Base-by-base conservation (phyloP, 2,329 filamentous ascomycete species). In the Zymoseptoria crescenta region DNA sequence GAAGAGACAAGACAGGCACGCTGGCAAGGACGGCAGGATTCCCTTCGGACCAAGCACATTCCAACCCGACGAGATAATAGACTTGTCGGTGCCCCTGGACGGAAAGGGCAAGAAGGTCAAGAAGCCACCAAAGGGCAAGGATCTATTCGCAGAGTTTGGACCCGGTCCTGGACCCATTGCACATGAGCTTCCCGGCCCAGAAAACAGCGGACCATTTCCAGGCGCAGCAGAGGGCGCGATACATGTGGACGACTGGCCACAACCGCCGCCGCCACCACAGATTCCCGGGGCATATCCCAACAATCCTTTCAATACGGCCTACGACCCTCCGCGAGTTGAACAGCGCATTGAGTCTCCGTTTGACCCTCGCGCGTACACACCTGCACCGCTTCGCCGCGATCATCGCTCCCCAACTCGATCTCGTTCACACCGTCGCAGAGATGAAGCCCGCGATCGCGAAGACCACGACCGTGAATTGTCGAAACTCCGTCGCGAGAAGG, bases 41-140 rank as follows among this genome's bases (percentile, higher is more conserved):
- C 13, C 35, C 13, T 4, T 45, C 35, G 16, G 35, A n/a, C 35
- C 35, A 45, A 45, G 35, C 35, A 45, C 35, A n/a, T 56, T 53
- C 29, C 54, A 29, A 49, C 21, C 48, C 28, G 7, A n/a, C 9
- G 57, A 59, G 49, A 56, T 59, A 24, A 59, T 59, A 19, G 57
- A 59, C 49, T 41, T 58, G 6, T 35, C 35, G n/a, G 27, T 21
- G 5, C 56, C 56, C 2, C 4, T 49, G 30, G 54, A 50, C n/a
- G 24, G 10, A 7, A 49, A 51, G 13, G 13, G 45, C 20, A 45
- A 54, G 10, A 35, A 58, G 35, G 50, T 24, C 24, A 51, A 52
- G 20, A 57, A 57, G 50, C 19, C 48, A 20, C 19, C 48, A 20
- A 57, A 48, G 30, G 9, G 30, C 21, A n/a, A 16, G 13, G 56